Percentiles rank a stretch among this genome's conserved stretches.
Conservation (phyloP, 2,329 filamentous ascomycete species). For the Aspergillus japonicus region DNA sequence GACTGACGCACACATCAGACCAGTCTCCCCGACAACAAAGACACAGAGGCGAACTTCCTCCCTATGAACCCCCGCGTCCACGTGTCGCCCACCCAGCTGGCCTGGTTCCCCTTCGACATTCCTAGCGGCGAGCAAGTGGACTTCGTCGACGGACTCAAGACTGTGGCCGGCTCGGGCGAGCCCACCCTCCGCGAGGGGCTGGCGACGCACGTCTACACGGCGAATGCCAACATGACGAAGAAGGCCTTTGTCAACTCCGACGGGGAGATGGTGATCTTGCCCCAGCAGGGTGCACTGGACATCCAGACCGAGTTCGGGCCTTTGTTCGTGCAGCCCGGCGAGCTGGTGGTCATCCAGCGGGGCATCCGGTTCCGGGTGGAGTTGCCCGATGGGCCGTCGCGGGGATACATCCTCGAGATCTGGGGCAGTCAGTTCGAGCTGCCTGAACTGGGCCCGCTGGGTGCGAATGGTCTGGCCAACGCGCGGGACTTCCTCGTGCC, state of each 20-base stretch:
- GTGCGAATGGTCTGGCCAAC: slow-evolving; percentile 65
- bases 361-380: slow-evolving; percentile 65
- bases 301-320: slow-evolving; percentile 68
- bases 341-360: slow-evolving; percentile 64
- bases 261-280: slow-evolving; percentile 65
- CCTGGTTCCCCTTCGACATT: slow-evolving; percentile 59
- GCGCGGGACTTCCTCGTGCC: slow-evolving; percentile 65
- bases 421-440: slow-evolving; percentile 65
- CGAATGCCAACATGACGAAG: slow-evolving; percentile 56
- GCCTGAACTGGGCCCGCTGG: slow-evolving; percentile 66
- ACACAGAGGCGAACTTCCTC: slow-evolving; percentile 35
- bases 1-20: slow-evolving; percentile 34
- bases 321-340: slow-evolving; percentile 65
- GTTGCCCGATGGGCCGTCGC: slow-evolving; percentile 58
- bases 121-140: slow-evolving; percentile 51
- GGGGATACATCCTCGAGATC: slow-evolving; percentile 67
- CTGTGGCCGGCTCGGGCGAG: slow-evolving; percentile 57
- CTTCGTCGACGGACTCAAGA: slow-evolving; percentile 55
- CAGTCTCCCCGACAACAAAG: slow-evolving; percentile 44
- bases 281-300: slow-evolving; percentile 63
- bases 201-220: slow-evolving; percentile 57
- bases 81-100: slow-evolving; percentile 55
- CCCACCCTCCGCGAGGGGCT: slow-evolving; percentile 57
- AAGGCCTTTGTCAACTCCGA: slow-evolving; percentile 62
- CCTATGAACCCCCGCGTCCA: slow-evolving; percentile 54